Evolutionary conservation across 129 eudicot genomes (phyloP), one percentile per base, ranked within the genome.

Genomic region (Tagetes patula): DNA sequence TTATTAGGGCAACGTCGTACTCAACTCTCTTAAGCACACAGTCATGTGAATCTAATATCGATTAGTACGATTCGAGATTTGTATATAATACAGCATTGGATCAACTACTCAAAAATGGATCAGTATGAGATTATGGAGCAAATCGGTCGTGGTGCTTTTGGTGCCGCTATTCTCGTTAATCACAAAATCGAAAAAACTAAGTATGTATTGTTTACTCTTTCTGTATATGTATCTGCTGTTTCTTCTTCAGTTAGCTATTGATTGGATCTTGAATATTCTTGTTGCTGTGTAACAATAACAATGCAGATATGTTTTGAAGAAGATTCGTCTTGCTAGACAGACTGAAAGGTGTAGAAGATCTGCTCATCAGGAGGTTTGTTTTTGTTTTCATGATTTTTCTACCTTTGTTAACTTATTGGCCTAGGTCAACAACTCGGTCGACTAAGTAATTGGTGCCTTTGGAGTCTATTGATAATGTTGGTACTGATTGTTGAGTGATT

Each of bases 81-180:
- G 52, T 50, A 20, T 58, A 65, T 3, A 65, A 62, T 52, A 69
- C 8, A n/a, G 65, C 72, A 58, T 67, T 82, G 79, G 75, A 83
- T 83, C 79, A 79, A 70, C 50, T 92, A 85, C 79, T 94, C 96
- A 34, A 82, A 66, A 83, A 94, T 94, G 99, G 99, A 94, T 80
- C 99, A 94, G 73, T 94, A 94, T 50, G 99, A 94, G 87, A 86
- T 90, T 82, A 90, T 94, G 97, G 99, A 94, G 88, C 99, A 94
- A 84, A 94, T 94, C 80, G 99, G 99, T 4, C 89, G 99, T 13
- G 99, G 99, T 9, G 99, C 99, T 70, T 94, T 94, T 78, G 99
- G 99, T 34, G 99, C 99, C 42, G 99, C 99, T 75, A 94, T 94
- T 84, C 93, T 94, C 74, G 99, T 94, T 8, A 79, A 90, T 85